Evolutionary conservation across 2,329 filamentous ascomycete genomes (phyloP), one percentile per base, ranked within the genome.

Genomic region (Volutella citrinella): DNA sequence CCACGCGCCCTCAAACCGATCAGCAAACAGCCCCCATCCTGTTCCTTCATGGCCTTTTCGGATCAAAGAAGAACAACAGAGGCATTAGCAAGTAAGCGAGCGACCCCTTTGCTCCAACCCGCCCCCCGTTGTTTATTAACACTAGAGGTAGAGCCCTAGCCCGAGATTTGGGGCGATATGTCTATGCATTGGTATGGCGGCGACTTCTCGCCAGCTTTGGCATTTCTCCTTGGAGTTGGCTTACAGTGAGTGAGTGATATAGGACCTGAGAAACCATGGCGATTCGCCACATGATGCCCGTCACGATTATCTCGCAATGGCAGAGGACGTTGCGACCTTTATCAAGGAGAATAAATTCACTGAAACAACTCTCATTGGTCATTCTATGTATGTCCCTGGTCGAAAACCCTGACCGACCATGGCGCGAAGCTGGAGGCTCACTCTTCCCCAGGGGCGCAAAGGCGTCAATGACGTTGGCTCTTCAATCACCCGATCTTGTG

Each of bases 261-360:
- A 89, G 84, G 91, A 97, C 60, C 76, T 95, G 13, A 80, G 91
- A 49, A 97, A 97, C 57, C 91, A 97, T 67, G 91, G 91, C 53
- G 84, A 94, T 23, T 95, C 88, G 2, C 86, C 88, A 2, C 90
- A 96, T 62, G 61, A 80, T 32, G 65, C 70, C 1, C 70, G 69
- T 3, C 93, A 97, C 61, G 83, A 91, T 65, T 97, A 97, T 61
- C 60, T 65, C 3, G 74, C 79, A 27, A 89, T 97, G 76, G 87
- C 91, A 5, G 76, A 82, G 46, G 91, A 97, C 52, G 80, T 96
- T 10, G 78, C 82, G 34, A 70, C 74, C 27, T 97, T 97, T 60
- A 82, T 97, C 36, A 51, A 71, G 6, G 66, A 84, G 34, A 83
- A 94, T 59, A 68, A 71, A 5, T 65, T 96, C n/a, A 66, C 74